Base-by-base conservation (phyloP, 441 rosid species). In the Hypseocharis bilobata region DNA sequence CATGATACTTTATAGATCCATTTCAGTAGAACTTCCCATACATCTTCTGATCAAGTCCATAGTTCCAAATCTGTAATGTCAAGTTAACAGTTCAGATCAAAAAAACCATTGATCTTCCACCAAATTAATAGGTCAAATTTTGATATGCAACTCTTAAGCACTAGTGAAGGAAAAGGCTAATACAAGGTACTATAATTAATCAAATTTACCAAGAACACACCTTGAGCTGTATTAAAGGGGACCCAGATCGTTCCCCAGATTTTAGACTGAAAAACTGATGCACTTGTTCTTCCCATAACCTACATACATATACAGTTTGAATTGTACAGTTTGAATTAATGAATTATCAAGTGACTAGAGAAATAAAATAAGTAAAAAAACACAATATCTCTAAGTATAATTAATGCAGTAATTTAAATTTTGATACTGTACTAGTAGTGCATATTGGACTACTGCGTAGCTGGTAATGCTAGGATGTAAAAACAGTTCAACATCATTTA, bases 241-340 rank as follows among this genome's bases (percentile, higher is more conserved):
- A 82, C 82, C 80, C 82, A 49, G 80, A 71, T 30, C 82, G 77
- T 36, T 78, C 77, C 62, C 67, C 69, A 25, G 70, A 42, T 20
- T 78, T 74, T 55, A 76, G 76, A 69, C 65, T 64, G 55, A 80
- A 76, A 72, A 80, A 75, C 25, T 58, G 78, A 57, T 70, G 52
- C 34, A 82, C 89, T 71, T 78, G 73, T 66, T 74, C 85, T 68
- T 79, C 83, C 91, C 91, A 88, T 57, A 66, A 67, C 84, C 94
- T 88, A 66, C 49, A 79, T 71, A n/a, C n/a, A n/a, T n/a, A 61
- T 52, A 64, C 58, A 58, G 56, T 56, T 23, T n/a, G 32, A 63
- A 58, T 2, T 64, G 61, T 52, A 64, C 58, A 58, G 56, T 56
- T 23, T n/a, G 32, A 63, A 58, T 2, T 64, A 29, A 29, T 44